Evolutionary conservation across 2,329 filamentous ascomycete species (phyloP).

Genomic region (Bipolaris oryzae): DNA sequence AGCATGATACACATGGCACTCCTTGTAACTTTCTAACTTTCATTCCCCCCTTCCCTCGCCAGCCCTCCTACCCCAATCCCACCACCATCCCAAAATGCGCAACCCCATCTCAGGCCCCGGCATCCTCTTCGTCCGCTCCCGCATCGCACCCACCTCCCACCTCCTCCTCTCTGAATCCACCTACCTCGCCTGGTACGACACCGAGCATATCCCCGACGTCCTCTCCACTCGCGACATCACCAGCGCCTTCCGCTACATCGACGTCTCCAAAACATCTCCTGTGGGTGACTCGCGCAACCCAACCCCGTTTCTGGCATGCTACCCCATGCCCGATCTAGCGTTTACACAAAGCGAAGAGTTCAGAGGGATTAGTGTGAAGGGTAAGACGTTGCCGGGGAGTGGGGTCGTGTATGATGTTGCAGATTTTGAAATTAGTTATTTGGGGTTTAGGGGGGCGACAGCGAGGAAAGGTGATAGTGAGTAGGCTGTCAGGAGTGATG

Average conservation of each 20-base stretch:
- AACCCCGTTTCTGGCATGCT: conserved; percentile 48
- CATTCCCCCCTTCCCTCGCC: neutral
- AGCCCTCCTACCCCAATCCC: neutral
- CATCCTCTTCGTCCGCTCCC: conserved; percentile 24
- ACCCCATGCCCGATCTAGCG: conserved; percentile 46
- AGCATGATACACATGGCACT: neutral
- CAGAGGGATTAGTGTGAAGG: conserved; percentile 42
- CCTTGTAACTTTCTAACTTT: neutral
- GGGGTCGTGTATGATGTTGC: conserved; percentile 39
- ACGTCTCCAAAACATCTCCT: conserved; percentile 30
- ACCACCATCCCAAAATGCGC: neutral
- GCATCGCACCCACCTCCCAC: conserved; percentile 30
- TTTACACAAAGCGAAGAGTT: conserved; percentile 47
- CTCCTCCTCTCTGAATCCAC: conserved; percentile 40
- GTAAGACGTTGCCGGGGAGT: conserved; percentile 36
- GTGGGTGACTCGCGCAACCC: conserved; percentile 12
- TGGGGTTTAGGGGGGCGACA: conserved; percentile 23
- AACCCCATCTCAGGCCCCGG: conserved; percentile 16
- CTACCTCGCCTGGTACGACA: conserved; percentile 50
- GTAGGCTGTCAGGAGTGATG: neutral
- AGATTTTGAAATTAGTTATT: conserved; percentile 38
- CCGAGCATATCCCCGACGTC: conserved; percentile 50
- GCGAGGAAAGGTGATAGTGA: conserved; percentile 2
- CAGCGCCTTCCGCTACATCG: conserved; percentile 43
- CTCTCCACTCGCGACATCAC: conserved; percentile 43